These are phyloP conservation scores for Datisca glomerata DNA, from an alignment of 306 rosid species.

Conservation along the genomic window DNA sequence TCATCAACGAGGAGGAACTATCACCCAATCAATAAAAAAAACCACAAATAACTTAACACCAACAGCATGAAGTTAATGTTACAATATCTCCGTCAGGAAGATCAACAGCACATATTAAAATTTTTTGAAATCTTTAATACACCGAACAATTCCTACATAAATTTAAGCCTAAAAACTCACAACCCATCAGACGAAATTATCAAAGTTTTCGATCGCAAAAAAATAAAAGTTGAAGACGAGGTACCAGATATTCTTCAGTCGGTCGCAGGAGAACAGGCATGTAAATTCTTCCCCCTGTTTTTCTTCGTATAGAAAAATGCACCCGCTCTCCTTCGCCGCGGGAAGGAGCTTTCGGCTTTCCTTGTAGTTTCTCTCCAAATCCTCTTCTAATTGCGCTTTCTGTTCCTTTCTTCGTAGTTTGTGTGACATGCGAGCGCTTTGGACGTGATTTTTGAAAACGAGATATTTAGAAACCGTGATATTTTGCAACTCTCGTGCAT, in stretches of 20 bases:
- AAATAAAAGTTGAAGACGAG: background rate
- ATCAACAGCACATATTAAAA: too few relatives aligned
- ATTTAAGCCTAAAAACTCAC: background rate
- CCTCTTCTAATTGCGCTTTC: too few relatives aligned
- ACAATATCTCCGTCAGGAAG: too few relatives aligned
- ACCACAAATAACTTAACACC: background rate
- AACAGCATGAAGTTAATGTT: background rate
- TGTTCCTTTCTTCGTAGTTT: too few relatives aligned
- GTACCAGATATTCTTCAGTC: background rate
- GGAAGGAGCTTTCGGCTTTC: background rate
- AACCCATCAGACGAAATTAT: background rate
- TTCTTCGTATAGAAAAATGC: background rate
- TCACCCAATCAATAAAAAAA: background rate
- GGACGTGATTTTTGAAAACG: too few relatives aligned
- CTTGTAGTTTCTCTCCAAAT: too few relatives aligned
- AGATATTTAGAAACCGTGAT: too few relatives aligned
- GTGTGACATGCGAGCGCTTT: too few relatives aligned
- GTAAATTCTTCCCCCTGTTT: background rate
- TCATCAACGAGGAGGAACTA: background rate
- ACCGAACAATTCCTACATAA: background rate
- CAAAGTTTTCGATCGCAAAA: background rate
- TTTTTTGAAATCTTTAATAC: too few relatives aligned
- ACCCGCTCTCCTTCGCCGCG: slow-evolving; percentile 28
- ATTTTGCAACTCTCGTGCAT: too few relatives aligned
- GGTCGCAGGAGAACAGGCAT: slow-evolving; percentile 25